Percentiles rank a stretch among this genome's conserved stretches.
These are phyloP conservation scores for Ceratocystiopsis minuta DNA, from an alignment of 2,329 filamentous ascomycete genomes.

Conservation along the genomic window DNA sequence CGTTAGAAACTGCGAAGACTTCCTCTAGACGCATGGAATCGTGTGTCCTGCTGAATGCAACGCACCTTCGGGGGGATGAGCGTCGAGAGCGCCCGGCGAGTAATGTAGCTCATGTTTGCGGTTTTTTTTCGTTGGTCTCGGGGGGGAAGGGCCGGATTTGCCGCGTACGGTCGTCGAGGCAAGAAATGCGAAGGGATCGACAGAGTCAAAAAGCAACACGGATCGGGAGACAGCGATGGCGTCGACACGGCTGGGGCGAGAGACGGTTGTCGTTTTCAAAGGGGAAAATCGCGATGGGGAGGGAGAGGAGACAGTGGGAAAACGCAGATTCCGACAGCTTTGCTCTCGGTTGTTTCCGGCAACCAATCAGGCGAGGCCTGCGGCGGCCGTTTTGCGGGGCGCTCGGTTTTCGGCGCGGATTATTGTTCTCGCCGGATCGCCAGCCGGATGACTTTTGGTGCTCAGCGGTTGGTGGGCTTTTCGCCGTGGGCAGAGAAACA, in stretches of 20 bases:
- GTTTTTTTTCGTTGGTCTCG: slow-evolving; percentile 9
- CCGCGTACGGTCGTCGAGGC: no score
- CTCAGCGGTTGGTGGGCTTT: no score
- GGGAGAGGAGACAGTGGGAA: background rate
- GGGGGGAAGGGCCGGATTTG: slow-evolving; percentile 8
- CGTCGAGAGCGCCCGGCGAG: slow-evolving; percentile 85
- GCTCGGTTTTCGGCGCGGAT: slow-evolving; percentile 1
- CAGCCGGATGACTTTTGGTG: no score
- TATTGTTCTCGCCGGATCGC: slow-evolving; percentile 5
- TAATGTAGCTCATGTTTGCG: slow-evolving; percentile 77
- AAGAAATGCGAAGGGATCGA: no score
- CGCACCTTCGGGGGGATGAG: slow-evolving; percentile 96
- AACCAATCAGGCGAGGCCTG: slow-evolving; percentile 10
- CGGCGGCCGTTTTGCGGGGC: background rate
- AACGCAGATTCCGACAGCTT: slow-evolving; percentile 9
- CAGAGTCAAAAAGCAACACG: slow-evolving; percentile 1
- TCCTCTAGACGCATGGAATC: no score
- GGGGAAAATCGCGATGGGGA: slow-evolving; percentile 4
- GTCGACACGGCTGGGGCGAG: background rate
- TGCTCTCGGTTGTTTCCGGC: slow-evolving; percentile 18
- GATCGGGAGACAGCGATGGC: slow-evolving; percentile 3
- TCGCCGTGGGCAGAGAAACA: background rate
- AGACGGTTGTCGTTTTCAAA: background rate
- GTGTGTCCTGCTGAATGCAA: slow-evolving; percentile 6
- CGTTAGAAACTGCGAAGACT: background rate